phyloP scores from a whole-genome alignment of 1,139 yeast species.

The Hemisphaericaspora xylofermentans region DNA sequence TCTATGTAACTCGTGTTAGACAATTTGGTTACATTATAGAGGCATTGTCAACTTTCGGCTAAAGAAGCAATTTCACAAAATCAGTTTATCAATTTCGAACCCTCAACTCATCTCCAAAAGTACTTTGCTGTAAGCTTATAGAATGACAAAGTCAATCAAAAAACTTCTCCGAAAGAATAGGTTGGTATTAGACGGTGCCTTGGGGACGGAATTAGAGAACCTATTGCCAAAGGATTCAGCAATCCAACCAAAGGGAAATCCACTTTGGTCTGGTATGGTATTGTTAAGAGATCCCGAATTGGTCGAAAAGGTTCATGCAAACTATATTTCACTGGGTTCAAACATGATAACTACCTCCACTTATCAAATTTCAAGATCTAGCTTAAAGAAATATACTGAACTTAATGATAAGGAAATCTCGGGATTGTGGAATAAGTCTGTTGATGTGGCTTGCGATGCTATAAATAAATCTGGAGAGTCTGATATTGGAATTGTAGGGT shows the following conservation, averaged over 20 bases:
- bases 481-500: constrained; percentile 45
- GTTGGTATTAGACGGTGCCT: constrained; percentile 29
- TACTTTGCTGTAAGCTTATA: no score
- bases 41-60: no score
- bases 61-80: no score
- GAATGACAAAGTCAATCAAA: neutral
- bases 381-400: constrained; percentile 34
- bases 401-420: constrained; percentile 25
- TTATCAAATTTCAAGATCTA: constrained; percentile 56
- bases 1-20: no score
- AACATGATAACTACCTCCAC: constrained; percentile 58
- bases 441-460: constrained; percentile 33
- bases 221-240: constrained; percentile 12
- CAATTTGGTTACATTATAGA: no score
- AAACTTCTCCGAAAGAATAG: constrained; percentile 1
- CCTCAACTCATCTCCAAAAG: no score
- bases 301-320: constrained; percentile 49
- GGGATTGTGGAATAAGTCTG: constrained; percentile 31
- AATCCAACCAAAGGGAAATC: constrained; percentile 22
- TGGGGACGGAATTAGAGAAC: constrained; percentile 31
- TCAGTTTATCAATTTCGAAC: no score
- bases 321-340: constrained; percentile 55
- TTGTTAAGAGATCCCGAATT: constrained; percentile 46
- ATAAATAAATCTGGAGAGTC: constrained; percentile 13
- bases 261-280: constrained; percentile 64